phyloP scores from a whole-genome alignment of 2,329 filamentous ascomycete genomes.

The Aspergillus persii region DNA sequence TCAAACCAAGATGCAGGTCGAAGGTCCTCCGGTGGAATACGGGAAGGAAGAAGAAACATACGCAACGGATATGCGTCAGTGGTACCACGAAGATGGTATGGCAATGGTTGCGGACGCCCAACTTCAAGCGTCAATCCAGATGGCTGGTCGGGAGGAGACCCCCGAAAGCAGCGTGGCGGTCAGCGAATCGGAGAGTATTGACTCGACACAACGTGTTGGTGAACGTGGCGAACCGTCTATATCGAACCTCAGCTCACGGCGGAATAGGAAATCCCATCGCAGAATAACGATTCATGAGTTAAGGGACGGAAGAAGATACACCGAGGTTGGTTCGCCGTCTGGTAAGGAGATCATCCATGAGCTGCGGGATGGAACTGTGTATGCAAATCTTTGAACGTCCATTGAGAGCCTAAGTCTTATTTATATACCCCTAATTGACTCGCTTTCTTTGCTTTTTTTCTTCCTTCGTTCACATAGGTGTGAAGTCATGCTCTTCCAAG shows the following conservation, averaged over 20 bases:
- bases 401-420: background rate
- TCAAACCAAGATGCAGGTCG: slow-evolving; percentile 28
- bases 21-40: slow-evolving; percentile 42
- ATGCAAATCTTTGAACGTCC: slow-evolving; percentile 36
- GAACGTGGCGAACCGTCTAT: slow-evolving; percentile 16
- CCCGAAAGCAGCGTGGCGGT: slow-evolving; percentile 25
- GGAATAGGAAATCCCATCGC: slow-evolving; percentile 29
- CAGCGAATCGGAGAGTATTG: slow-evolving; percentile 35
- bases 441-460: background rate
- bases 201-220: slow-evolving; percentile 20
- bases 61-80: slow-evolving; percentile 36
- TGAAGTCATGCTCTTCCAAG: no score
- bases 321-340: slow-evolving; percentile 39
- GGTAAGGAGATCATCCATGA: slow-evolving; percentile 42
- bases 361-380: slow-evolving; percentile 43
- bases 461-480: no score
- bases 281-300: slow-evolving; percentile 44
- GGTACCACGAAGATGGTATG: slow-evolving; percentile 41
- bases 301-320: slow-evolving; percentile 41
- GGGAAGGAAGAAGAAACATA: slow-evolving; percentile 36
- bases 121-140: slow-evolving; percentile 34
- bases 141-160: slow-evolving; percentile 26
- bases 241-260: slow-evolving; percentile 27
- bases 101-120: slow-evolving; percentile 35
- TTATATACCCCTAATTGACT: background rate